phyloP scores from a whole-genome alignment of 441 rosid species.

The Pelargonium citronellum region DNA sequence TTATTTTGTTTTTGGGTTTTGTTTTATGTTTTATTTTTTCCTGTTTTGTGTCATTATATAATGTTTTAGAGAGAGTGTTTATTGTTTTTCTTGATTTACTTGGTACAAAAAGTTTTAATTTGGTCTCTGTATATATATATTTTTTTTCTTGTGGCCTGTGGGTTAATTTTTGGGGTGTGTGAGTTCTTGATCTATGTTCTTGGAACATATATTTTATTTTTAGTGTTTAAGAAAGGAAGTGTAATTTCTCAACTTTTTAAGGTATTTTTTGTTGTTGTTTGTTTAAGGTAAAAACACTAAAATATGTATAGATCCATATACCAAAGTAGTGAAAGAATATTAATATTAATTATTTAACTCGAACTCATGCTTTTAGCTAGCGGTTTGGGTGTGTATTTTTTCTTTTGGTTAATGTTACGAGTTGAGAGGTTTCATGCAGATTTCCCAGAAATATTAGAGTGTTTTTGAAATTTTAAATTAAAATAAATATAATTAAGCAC shows the following conservation, averaged over 20 bases:
- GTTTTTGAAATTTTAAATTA: background rate
- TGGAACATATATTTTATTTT: too few relatives aligned
- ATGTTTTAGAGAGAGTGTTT: too few relatives aligned
- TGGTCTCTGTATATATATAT: background rate
- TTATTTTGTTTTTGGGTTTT: background rate
- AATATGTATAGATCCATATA: too few relatives aligned
- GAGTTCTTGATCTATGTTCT: background rate
- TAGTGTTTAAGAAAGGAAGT: too few relatives aligned
- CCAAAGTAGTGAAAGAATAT: background rate
- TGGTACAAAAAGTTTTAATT: too few relatives aligned
- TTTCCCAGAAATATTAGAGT: background rate
- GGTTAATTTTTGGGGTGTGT: background rate
- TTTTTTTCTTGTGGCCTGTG: background rate
- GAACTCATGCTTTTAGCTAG: background rate
- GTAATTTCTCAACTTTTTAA: too few relatives aligned
- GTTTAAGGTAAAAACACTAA: too few relatives aligned
- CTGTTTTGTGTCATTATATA: too few relatives aligned
- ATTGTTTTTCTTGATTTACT: too few relatives aligned
- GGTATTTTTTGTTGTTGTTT: too few relatives aligned
- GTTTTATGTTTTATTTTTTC: background rate
- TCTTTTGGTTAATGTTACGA: background rate
- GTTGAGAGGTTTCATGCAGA: background rate
- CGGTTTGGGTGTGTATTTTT: background rate
- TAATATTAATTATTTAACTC: background rate
- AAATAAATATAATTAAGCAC: background rate